phyloP scores from a whole-genome alignment of 768 basidiomycete genomes.

The Chiua virens region DNA sequence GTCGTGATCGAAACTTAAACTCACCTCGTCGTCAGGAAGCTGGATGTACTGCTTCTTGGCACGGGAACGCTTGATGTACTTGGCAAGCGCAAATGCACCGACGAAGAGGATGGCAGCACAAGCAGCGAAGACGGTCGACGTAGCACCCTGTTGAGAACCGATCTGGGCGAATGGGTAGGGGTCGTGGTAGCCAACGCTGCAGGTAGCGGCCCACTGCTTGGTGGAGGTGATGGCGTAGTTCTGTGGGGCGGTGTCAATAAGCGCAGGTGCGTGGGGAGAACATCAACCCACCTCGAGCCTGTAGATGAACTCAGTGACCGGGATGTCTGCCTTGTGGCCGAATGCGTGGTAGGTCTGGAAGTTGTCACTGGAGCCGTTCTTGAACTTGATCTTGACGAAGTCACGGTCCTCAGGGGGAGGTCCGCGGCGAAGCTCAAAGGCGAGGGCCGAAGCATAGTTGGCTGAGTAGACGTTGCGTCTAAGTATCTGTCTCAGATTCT shows the following conservation, averaged over 20 bases:
- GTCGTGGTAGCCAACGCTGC: slow-evolving; percentile 34
- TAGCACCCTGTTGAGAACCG: slow-evolving; percentile 29
- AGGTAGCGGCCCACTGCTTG: slow-evolving; percentile 45
- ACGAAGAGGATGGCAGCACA: slow-evolving; percentile 38
- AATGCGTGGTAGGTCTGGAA: slow-evolving; percentile 75
- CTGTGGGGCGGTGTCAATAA: slow-evolving; percentile 23
- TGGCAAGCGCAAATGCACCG: slow-evolving; percentile 33
- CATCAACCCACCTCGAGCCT: slow-evolving; percentile 59
- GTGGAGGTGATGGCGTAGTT: slow-evolving; percentile 46
- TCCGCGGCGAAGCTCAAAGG: slow-evolving; percentile 77
- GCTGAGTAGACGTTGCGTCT: slow-evolving; percentile 41
- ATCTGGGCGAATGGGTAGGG: slow-evolving; percentile 29
- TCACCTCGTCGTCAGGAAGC: slow-evolving; percentile 40
- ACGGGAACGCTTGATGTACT: slow-evolving; percentile 37
- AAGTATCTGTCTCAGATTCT: slow-evolving; percentile 7
- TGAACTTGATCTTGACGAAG: slow-evolving; percentile 83
- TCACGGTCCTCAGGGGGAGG: slow-evolving; percentile 74
- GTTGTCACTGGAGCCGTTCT: slow-evolving; percentile 68
- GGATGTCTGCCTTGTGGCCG: slow-evolving; percentile 72
- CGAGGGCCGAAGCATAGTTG: slow-evolving; percentile 70
- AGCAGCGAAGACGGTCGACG: slow-evolving; percentile 33
- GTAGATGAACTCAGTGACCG: slow-evolving; percentile 84
- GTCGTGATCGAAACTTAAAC: slow-evolving; percentile 3
- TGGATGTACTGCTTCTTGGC: slow-evolving; percentile 34
- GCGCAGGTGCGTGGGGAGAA: background rate